phyloP scores from a whole-genome alignment of 768 basidiomycete species.

The Suillus weaverae region DNA sequence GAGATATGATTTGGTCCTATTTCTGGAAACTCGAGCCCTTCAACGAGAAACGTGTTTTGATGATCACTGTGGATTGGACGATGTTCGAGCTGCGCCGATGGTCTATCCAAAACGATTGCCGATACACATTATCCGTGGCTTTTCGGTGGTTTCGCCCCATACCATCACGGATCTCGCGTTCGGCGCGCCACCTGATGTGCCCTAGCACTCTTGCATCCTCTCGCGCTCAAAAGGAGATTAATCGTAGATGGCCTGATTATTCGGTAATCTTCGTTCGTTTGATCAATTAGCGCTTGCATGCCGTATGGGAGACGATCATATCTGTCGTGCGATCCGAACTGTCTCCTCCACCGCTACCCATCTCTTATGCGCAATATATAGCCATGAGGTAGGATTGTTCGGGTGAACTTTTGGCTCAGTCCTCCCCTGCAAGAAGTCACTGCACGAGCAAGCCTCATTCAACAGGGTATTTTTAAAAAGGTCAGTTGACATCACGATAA shows the following conservation, averaged over 20 bases:
- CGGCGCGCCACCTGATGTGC: neutral
- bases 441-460: neutral
- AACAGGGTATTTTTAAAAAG: neutral
- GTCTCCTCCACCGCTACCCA: neutral
- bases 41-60: neutral
- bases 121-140: neutral
- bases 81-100: neutral
- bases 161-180: neutral
- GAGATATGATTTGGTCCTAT: neutral
- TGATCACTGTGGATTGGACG: neutral
- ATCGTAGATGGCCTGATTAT: neutral
- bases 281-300: neutral
- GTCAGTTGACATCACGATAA: neutral
- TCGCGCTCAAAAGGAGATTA: conserved; percentile 3
- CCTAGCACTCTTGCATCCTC: neutral
- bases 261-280: neutral
- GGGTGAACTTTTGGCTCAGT: neutral
- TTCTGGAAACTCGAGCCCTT: neutral
- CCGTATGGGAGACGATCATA: neutral
- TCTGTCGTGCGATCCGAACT: neutral
- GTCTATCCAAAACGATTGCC: neutral
- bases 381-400: neutral
- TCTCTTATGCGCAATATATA: neutral
- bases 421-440: neutral
- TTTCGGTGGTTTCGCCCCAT: neutral